Evolutionary conservation across 1,284 basidiomycete species (phyloP).

Genomic region (Ustilago sp.): DNA sequence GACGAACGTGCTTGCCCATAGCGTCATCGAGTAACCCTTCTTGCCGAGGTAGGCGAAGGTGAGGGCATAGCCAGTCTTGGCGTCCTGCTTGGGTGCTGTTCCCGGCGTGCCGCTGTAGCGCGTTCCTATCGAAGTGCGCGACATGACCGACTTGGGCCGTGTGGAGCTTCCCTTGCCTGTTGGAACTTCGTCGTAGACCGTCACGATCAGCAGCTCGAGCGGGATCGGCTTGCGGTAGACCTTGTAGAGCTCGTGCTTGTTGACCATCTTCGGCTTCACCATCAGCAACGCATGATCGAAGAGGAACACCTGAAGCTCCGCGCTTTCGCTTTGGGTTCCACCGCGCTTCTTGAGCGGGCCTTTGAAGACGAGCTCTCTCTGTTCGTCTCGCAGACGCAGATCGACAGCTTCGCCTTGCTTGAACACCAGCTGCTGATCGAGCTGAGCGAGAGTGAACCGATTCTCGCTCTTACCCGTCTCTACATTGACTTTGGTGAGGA

Average conservation of each 20-base stretch:
- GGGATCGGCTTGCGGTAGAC: conserved; percentile 98
- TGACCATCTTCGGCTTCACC: conserved; percentile 87
- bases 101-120: conserved; percentile 64
- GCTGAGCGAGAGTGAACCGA: conserved; percentile 87
- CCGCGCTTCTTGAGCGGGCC: conserved; percentile 93
- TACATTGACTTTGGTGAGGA: conserved; percentile 87
- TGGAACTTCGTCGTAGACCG: conserved; percentile 79
- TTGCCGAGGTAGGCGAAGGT: conserved; percentile 93
- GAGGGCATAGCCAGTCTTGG: conserved; percentile 89
- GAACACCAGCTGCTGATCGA: conserved; percentile 88
- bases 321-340: conserved; percentile 77
- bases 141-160: conserved; percentile 72
- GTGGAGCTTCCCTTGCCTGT: conserved; percentile 63
- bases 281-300: conserved; percentile 97
- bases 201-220: conserved; percentile 88
- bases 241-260: conserved; percentile 91
- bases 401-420: conserved; percentile 87
- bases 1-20: conserved; percentile 90
- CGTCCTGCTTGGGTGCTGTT: conserved; percentile 74
- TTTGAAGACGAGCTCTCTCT: conserved; percentile 91
- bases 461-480: conserved; percentile 94
- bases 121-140: conserved; percentile 70
- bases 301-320: conserved; percentile 91
- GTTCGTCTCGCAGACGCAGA: conserved; percentile 85
- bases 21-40: conserved; percentile 89